A percentile compares a stretch with the other conserved stretches of the same genome.
Conservation (phyloP, 495 filamentous ascomycete genomes). For the Immersiella caudata region DNA sequence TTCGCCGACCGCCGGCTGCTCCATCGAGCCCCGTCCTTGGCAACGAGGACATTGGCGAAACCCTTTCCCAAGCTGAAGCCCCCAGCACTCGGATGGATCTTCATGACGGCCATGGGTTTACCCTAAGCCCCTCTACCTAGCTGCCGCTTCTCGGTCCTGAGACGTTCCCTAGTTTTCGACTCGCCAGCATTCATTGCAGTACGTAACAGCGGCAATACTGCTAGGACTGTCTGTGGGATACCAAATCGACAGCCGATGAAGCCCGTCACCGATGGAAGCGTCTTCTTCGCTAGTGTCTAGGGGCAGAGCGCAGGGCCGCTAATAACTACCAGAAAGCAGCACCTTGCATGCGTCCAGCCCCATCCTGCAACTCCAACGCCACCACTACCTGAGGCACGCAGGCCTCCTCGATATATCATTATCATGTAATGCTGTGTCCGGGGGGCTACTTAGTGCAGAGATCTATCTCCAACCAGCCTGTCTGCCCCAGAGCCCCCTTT, state of each 20-base stretch:
- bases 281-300: neutral
- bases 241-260: neutral
- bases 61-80: neutral
- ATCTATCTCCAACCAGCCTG: neutral
- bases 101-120: neutral
- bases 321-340: neutral
- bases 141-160: neutral
- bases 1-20: slow-evolving; percentile 22
- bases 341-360: neutral
- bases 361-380: neutral
- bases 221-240: neutral
- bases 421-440: neutral
- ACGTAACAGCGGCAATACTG: neutral
- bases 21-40: slow-evolving; percentile 22
- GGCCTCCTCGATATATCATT: neutral
- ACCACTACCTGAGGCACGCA: neutral
- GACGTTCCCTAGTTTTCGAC: neutral
- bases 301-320: neutral
- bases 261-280: neutral
- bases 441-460: neutral
- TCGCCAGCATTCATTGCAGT: neutral
- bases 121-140: neutral
- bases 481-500: neutral
- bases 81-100: neutral
- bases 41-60: neutral